phyloP scores from a whole-genome alignment of 768 basidiomycete genomes.

The Mrakia gelida region DNA sequence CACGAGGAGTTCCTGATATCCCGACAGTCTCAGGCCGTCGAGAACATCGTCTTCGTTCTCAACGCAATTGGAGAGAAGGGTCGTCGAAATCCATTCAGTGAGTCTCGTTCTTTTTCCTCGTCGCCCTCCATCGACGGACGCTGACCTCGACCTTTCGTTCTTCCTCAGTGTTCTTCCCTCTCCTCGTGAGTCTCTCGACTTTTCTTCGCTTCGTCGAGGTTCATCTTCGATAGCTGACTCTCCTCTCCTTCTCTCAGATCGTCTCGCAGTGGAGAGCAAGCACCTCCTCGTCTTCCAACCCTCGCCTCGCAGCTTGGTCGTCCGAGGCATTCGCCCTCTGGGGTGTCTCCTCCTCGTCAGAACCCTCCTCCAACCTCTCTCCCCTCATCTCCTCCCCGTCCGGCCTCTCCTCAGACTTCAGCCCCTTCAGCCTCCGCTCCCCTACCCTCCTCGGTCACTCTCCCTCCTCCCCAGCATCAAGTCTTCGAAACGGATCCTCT shows the following conservation, averaged over 20 bases:
- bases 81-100: conserved; percentile 17
- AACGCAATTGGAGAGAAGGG: conserved; percentile 27
- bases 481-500: not conserved
- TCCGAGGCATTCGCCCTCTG: not conserved
- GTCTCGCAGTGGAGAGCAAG: conserved; percentile 2
- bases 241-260: not conserved
- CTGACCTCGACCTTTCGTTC: not conserved
- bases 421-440: not conserved
- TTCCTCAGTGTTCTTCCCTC: conserved; percentile 17
- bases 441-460: not conserved
- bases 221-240: too few species aligned
- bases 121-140: not conserved
- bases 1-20: conserved; percentile 13
- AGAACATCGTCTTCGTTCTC: conserved; percentile 24
- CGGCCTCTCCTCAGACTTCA: not conserved
- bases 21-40: conserved; percentile 2
- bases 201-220: not conserved
- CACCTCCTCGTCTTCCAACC: not conserved
- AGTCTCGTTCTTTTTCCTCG: not conserved
- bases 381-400: not conserved
- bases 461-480: not conserved
- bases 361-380: not conserved
- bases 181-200: not conserved
- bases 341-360: not conserved
- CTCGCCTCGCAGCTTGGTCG: not conserved